Conservation (phyloP, 805 yeast species). For the Lipomyces anomalus region DNA sequence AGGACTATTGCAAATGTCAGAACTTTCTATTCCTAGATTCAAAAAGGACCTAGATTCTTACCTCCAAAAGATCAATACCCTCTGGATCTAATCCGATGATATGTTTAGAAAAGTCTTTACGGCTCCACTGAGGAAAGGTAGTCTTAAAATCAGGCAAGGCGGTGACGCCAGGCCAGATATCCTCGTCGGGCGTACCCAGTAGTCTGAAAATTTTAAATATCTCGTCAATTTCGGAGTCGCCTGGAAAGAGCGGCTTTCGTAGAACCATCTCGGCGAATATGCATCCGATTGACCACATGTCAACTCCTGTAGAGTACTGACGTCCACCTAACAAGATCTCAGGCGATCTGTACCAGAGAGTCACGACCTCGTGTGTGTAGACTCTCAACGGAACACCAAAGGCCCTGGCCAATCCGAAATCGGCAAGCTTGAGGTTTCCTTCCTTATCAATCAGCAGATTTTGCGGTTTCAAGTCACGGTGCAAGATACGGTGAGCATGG, state of each 20-base stretch:
- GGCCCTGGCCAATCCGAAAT: slow-evolving; percentile 94
- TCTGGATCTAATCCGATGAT: slow-evolving; percentile 76
- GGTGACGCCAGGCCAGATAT: slow-evolving; percentile 89
- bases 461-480: slow-evolving; percentile 95
- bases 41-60: slow-evolving; percentile 1
- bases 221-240: slow-evolving; percentile 96
- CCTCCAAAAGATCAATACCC: slow-evolving; percentile 75
- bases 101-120: slow-evolving; percentile 58
- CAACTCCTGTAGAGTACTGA: slow-evolving; percentile 96
- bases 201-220: slow-evolving; percentile 87
- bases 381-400: slow-evolving; percentile 96
- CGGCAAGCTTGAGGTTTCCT: slow-evolving; percentile 85
- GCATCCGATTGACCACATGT: slow-evolving; percentile 98
- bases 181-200: slow-evolving; percentile 91
- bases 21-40: neutral
- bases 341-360: slow-evolving; percentile 96
- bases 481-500: slow-evolving; percentile 89
- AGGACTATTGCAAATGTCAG: slow-evolving; percentile 33
- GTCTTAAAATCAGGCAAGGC: slow-evolving; percentile 89
- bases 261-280: slow-evolving; percentile 97
- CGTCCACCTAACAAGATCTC: slow-evolving; percentile 93
- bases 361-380: slow-evolving; percentile 96
- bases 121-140: slow-evolving; percentile 85
- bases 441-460: slow-evolving; percentile 90
- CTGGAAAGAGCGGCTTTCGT: slow-evolving; percentile 91